These are phyloP conservation scores for Mucor mucedo DNA, from an alignment of 371 early-diverging fungal genomes.

Conservation along the genomic window DNA sequence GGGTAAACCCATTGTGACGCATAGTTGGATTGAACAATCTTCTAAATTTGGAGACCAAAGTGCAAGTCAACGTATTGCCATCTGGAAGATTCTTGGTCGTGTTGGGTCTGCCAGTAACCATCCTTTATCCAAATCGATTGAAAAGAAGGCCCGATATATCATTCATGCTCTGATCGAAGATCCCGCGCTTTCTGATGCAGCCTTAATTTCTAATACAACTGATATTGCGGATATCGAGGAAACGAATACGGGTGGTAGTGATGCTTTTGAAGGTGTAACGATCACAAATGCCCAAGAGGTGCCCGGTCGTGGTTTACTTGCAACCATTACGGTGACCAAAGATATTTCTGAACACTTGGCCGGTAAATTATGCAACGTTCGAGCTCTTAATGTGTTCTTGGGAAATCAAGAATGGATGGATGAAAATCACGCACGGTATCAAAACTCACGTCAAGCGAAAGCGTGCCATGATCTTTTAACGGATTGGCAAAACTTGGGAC, in stretches of 20 bases:
- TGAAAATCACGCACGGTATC: constrained; percentile 62
- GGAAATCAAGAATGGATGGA: constrained; percentile 78
- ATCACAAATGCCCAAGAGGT: constrained; percentile 64
- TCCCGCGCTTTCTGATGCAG: constrained; percentile 10
- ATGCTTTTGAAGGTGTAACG: constrained; percentile 55
- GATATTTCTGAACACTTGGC: constrained; percentile 29
- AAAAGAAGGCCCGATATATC: constrained; percentile 39
- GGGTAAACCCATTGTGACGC: constrained; percentile 64
- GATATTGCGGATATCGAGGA: constrained; percentile 8
- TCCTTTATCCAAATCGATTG: constrained; percentile 50
- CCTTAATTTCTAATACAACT: constrained; percentile 3
- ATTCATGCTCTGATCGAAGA: constrained; percentile 9
- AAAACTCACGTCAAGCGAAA: constrained; percentile 47
- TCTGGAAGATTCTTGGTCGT: constrained; percentile 54
- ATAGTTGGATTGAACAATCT: constrained; percentile 34
- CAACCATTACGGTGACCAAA: constrained; percentile 44
- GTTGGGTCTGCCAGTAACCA: constrained; percentile 53
- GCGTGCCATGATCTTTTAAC: constrained; percentile 31
- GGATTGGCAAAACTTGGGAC: constrained; percentile 66
- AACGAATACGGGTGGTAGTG: constrained; percentile 15
- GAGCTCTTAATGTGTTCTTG: constrained; percentile 59
- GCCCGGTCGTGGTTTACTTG: constrained; percentile 71
- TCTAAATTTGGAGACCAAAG: constrained; percentile 10
- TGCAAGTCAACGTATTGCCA: constrained; percentile 15
- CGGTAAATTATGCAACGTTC: constrained; percentile 38